phyloP scores from a whole-genome alignment of 192 early-diverging fungal genomes.

The Mortierella hygrophila region DNA sequence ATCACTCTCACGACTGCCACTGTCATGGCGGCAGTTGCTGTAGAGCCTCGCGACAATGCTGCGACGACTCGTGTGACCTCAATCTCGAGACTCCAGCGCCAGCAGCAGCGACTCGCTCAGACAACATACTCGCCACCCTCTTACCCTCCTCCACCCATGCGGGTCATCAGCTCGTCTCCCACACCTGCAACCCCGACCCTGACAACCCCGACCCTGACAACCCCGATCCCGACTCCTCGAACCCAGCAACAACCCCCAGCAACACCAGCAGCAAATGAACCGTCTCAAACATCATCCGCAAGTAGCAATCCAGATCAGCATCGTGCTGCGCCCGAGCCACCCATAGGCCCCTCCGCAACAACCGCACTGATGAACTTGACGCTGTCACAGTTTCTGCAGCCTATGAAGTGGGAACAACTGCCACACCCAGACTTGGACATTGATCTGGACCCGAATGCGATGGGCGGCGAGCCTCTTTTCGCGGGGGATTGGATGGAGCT shows the following conservation, averaged over 20 bases:
- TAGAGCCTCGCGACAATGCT: not conserved
- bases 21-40: not conserved
- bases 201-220: slow-evolving; percentile 5
- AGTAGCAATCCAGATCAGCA: not conserved
- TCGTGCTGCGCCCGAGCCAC: not conserved
- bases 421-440: slow-evolving; percentile 48
- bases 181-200: slow-evolving; percentile 15
- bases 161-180: slow-evolving; percentile 20
- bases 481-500: slow-evolving; percentile 36
- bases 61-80: slow-evolving; percentile 19
- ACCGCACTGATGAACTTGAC: slow-evolving; percentile 8
- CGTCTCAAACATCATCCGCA: not conserved
- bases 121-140: not conserved
- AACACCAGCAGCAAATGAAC: not conserved
- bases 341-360: slow-evolving; percentile 6
- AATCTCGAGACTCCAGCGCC: slow-evolving; percentile 4
- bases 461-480: slow-evolving; percentile 48
- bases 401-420: slow-evolving; percentile 47
- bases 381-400: slow-evolving; percentile 27
- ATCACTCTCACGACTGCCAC: not conserved
- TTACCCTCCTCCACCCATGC: not conserved
- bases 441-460: slow-evolving; percentile 36
- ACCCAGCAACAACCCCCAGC: not conserved
- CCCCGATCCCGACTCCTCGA: slow-evolving; percentile 9
- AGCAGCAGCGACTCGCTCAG: slow-evolving; percentile 1